Evolutionary conservation across 1,139 yeast species (phyloP).

Genomic region (Debaryomyces robertsiae): DNA sequence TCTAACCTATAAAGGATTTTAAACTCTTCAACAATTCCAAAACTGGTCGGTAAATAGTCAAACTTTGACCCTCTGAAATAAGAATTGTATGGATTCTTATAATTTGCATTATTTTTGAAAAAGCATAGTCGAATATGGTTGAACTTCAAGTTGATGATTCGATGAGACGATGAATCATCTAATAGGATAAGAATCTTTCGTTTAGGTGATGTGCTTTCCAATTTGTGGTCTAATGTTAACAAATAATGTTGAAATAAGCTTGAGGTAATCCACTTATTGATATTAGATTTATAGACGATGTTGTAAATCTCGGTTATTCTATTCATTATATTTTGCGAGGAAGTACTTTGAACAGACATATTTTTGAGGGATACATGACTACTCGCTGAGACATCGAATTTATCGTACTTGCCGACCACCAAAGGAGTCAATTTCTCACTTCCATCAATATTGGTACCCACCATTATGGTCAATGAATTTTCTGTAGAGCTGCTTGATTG

Average conservation of each 20-base stretch:
- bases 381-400: slow-evolving; percentile 48
- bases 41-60: slow-evolving; percentile 62
- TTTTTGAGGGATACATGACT: slow-evolving; percentile 34
- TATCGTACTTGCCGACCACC: slow-evolving; percentile 62
- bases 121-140: slow-evolving; percentile 52
- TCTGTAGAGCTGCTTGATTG: slow-evolving; percentile 52
- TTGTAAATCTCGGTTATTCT: slow-evolving; percentile 56
- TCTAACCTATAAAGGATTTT: slow-evolving; percentile 59
- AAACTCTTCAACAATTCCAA: slow-evolving; percentile 67
- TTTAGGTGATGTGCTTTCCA: slow-evolving; percentile 35
- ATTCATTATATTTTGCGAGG: slow-evolving; percentile 36
- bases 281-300: slow-evolving; percentile 59
- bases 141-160: slow-evolving; percentile 59
- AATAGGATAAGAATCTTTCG: slow-evolving; percentile 57
- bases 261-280: slow-evolving; percentile 68
- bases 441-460: slow-evolving; percentile 65
- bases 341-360: slow-evolving; percentile 20
- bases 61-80: slow-evolving; percentile 40
- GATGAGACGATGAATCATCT: slow-evolving; percentile 66
- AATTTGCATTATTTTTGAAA: slow-evolving; percentile 43
- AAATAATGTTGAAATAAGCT: slow-evolving; percentile 65
- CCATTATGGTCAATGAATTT: slow-evolving; percentile 59
- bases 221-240: slow-evolving; percentile 58
- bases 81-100: slow-evolving; percentile 42
- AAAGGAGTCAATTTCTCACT: slow-evolving; percentile 62